Conservation (phyloP, 176 grass and related monocot genomes). For the Bonia amplexicaulis region DNA sequence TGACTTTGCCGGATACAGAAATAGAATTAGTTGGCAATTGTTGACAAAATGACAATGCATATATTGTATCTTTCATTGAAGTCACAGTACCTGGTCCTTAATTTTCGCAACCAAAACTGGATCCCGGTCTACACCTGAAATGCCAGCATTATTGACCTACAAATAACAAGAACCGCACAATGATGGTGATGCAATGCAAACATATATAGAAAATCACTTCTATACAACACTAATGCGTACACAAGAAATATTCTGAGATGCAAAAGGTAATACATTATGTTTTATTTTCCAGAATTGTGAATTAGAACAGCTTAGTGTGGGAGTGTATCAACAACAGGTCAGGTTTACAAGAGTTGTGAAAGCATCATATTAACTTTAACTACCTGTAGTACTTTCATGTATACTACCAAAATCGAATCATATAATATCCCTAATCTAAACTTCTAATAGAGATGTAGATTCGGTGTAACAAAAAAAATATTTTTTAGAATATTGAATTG, state of each 20-base stretch:
- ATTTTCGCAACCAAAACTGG: conserved; percentile 34
- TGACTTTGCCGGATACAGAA: neutral
- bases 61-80: neutral
- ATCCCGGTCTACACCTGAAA: conserved; percentile 46
- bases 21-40: neutral
- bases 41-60: neutral
- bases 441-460: neutral
- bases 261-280: neutral
- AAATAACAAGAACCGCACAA: neutral
- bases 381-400: neutral
- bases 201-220: neutral
- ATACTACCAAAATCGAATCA: neutral
- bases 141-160: conserved; percentile 64
- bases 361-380: neutral
- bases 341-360: neutral
- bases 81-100: conserved; percentile 33
- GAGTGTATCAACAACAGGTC: neutral
- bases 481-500: neutral
- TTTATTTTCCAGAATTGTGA: neutral
- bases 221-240: neutral
- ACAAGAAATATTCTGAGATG: neutral
- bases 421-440: neutral
- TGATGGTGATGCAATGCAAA: neutral
- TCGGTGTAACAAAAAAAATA: neutral
- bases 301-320: neutral